Conservation (phyloP, 768 basidiomycete genomes). For the Epithele typhae region DNA sequence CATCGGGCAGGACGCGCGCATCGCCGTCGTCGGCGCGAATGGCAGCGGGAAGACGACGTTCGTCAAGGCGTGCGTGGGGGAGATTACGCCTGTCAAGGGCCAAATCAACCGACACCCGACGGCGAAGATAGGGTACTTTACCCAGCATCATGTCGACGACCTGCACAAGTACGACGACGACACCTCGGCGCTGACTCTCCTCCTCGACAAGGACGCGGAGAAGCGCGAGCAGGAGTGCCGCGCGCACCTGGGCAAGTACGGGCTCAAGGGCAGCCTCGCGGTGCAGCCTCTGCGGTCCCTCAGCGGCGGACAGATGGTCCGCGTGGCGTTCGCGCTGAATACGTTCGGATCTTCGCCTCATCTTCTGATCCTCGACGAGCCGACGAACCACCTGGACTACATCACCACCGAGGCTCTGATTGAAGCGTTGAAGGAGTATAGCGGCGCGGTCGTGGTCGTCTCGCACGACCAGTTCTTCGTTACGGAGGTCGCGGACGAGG, state of each 20-base stretch:
- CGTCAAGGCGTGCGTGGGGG: constrained; percentile 18
- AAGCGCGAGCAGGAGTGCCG: constrained; percentile 6
- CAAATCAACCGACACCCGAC: constrained; percentile 12
- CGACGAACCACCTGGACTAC: constrained; percentile 90
- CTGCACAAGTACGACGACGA: constrained; percentile 8
- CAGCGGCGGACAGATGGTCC: constrained; percentile 99
- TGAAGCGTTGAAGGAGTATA: constrained; percentile 94
- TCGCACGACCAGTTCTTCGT: constrained; percentile 99
- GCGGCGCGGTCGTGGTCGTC: constrained; percentile 95
- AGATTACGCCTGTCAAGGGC: constrained; percentile 16
- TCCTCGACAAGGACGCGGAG: constrained; percentile 5
- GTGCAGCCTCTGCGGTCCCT: constrained; percentile 63
- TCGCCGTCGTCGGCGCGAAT: constrained; percentile 20
- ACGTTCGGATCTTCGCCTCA: constrained; percentile 96
- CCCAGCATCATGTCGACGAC: constrained; percentile 21
- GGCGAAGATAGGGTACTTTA: constrained; percentile 19
- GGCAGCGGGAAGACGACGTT: constrained; percentile 21
- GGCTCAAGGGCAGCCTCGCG: constrained; percentile 9
- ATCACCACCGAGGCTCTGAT: constrained; percentile 98
- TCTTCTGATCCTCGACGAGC: constrained; percentile 89
- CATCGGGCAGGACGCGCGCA: constrained; percentile 14
- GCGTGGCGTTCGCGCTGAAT: constrained; percentile 84
- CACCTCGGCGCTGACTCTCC: constrained; percentile 8
- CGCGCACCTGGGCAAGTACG: constrained; percentile 15
- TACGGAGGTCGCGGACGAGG: constrained; percentile 92